These are phyloP conservation scores for Musa beccarii DNA, from an alignment of 176 grass and related monocot genomes.

Conservation along the genomic window DNA sequence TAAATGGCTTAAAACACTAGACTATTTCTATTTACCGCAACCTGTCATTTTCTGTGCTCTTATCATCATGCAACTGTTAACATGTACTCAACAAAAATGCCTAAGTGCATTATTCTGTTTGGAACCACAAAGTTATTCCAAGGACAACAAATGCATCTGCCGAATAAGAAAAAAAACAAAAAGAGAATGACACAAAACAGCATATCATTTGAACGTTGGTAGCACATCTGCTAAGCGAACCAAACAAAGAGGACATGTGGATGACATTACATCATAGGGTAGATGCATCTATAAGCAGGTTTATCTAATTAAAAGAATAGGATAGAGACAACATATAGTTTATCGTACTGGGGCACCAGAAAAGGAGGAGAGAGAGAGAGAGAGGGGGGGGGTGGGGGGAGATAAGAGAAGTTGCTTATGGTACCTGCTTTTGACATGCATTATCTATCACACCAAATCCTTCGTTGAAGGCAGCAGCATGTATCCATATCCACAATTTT, in stretches of 20 bases:
- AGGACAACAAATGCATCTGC: background rate
- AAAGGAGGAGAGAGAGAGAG: background rate
- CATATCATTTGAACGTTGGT: too few relatives aligned
- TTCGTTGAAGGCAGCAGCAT: constrained; percentile 56
- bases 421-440: constrained; percentile 56
- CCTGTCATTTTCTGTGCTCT: background rate
- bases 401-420: background rate
- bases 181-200: too few relatives aligned
- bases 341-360: background rate
- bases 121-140: background rate
- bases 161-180: too few relatives aligned
- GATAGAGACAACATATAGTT: background rate
- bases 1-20: background rate
- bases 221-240: too few relatives aligned
- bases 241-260: too few relatives aligned
- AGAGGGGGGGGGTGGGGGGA: background rate
- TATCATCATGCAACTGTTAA: background rate
- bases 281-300: too few relatives aligned
- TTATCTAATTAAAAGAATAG: too few relatives aligned
- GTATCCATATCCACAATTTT: constrained; percentile 48
- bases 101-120: too few relatives aligned
- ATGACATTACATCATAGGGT: too few relatives aligned
- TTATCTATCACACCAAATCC: constrained; percentile 42
- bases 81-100: background rate
- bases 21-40: background rate